phyloP scores from a whole-genome alignment of 1,284 basidiomycete species.

The Pseudomicrostroma phylloplanum region DNA sequence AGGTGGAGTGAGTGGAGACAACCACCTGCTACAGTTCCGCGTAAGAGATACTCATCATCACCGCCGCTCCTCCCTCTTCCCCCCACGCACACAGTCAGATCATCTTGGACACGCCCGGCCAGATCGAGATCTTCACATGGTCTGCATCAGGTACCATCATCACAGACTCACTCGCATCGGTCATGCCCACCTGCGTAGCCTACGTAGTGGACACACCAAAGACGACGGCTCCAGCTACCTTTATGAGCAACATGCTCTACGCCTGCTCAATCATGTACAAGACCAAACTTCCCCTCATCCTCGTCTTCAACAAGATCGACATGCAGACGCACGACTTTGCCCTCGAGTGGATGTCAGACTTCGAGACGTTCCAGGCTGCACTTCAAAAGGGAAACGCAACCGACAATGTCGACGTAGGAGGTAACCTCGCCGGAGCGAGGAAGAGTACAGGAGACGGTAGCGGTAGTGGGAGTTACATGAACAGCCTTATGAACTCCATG shows the following conservation, averaged over 20 bases:
- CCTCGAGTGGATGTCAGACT: conserved; percentile 96
- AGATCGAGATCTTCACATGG: conserved; percentile 99
- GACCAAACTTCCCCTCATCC: conserved; percentile 89
- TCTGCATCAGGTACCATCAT: conserved; percentile 97
- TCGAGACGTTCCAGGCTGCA: conserved; percentile 64
- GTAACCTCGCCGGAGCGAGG: conserved; percentile 15
- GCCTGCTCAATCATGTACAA: conserved; percentile 99
- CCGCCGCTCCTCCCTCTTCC: background rate
- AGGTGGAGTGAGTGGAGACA: conserved; percentile 64
- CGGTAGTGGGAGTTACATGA: conserved; percentile 87
- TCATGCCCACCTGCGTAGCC: conserved; percentile 86
- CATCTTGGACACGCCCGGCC: conserved; percentile 92
- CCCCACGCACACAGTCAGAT: conserved; percentile 58
- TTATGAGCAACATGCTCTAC: conserved; percentile 99
- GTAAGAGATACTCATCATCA: background rate
- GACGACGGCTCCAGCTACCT: conserved; percentile 88
- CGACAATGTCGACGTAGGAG: conserved; percentile 54
- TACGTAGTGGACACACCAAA: conserved; percentile 97
- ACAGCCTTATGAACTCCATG: conserved; percentile 98
- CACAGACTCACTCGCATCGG: conserved; percentile 90
- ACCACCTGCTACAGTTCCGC: background rate
- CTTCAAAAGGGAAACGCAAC: conserved; percentile 50
- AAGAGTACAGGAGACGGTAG: conserved; percentile 60
- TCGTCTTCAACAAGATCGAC: conserved; percentile 99
- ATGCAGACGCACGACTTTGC: conserved; percentile 83